A percentile compares a stretch with the other conserved stretches of the same genome.
These are phyloP conservation scores for Dothidotthia symphoricarpi DNA, from an alignment of 2,329 filamentous ascomycete species.

Conservation along the genomic window DNA sequence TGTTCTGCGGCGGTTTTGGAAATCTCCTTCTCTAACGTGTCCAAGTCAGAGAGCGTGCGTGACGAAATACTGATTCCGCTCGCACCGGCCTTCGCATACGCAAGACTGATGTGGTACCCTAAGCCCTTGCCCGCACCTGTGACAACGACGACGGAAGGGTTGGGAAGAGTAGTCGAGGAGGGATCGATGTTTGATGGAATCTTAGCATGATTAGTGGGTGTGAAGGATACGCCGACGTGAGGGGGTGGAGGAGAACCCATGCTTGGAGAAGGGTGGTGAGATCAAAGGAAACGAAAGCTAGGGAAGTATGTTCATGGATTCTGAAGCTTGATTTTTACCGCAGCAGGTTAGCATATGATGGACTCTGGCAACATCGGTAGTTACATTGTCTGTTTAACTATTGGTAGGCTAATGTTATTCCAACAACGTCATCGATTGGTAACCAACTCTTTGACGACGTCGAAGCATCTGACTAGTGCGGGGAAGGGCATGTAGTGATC, in stretches of 20 bases:
- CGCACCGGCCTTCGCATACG: slow-evolving; percentile 56
- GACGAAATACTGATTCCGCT: slow-evolving; percentile 51
- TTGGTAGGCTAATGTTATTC: no score
- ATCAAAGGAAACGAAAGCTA: no score
- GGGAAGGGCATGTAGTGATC: no score
- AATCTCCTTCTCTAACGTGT: slow-evolving; percentile 8
- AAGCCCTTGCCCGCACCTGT: slow-evolving; percentile 57
- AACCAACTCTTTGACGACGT: no score
- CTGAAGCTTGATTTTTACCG: no score
- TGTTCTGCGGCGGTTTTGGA: slow-evolving; percentile 4
- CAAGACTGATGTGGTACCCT: slow-evolving; percentile 52
- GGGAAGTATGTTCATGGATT: no score
- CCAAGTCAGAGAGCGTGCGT: slow-evolving; percentile 17
- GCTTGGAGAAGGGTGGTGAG: no score
- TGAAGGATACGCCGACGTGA: slow-evolving; percentile 13
- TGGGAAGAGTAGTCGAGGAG: slow-evolving; percentile 32
- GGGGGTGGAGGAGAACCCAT: slow-evolving; percentile 2
- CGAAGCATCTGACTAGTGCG: no score
- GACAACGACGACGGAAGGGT: slow-evolving; percentile 46
- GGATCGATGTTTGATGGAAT: slow-evolving; percentile 53
- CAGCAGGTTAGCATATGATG: no score
- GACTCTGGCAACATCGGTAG: no score
- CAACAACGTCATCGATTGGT: no score
- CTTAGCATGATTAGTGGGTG: slow-evolving; percentile 40
- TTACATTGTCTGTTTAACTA: no score